Percentiles rank a stretch among this genome's conserved stretches.
Conservation (phyloP, 768 basidiomycete species). For the Tulasnella sp. region DNA sequence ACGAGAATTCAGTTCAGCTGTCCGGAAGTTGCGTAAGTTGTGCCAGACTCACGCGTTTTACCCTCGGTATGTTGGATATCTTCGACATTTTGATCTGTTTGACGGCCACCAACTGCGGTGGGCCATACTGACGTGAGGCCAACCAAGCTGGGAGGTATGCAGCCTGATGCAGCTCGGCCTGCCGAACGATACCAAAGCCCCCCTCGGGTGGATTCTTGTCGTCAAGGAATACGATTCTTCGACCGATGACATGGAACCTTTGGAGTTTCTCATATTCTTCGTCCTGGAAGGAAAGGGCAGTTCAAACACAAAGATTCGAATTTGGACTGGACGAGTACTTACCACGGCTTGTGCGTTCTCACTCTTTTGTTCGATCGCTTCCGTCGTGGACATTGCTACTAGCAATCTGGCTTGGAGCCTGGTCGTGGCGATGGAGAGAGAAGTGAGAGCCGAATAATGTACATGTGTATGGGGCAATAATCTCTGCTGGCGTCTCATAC, state of each 20-base stretch:
- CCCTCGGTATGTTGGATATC: too few species aligned
- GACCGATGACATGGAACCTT: neutral
- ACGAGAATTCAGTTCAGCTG: neutral
- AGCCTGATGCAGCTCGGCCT: neutral
- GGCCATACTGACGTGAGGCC: neutral
- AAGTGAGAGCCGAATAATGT: too few species aligned
- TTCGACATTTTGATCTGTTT: neutral
- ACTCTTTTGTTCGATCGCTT: neutral
- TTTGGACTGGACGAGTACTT: neutral
- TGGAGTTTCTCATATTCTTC: conserved; percentile 3
- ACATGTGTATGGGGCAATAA: too few species aligned
- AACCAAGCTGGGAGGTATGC: neutral
- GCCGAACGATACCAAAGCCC: neutral
- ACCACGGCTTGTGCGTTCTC: neutral
- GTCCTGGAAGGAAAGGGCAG: neutral
- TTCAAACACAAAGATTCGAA: neutral
- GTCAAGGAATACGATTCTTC: neutral
- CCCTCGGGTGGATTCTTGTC: neutral
- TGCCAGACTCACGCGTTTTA: neutral
- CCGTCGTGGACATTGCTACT: neutral
- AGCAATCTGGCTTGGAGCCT: neutral
- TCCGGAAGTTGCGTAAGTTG: neutral
- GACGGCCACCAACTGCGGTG: neutral
- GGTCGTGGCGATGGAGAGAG: neutral
- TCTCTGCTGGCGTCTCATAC: too few species aligned